Base-by-base conservation (phyloP, 352 stramenopile genomes). In the Lagenidium giganteum region DNA sequence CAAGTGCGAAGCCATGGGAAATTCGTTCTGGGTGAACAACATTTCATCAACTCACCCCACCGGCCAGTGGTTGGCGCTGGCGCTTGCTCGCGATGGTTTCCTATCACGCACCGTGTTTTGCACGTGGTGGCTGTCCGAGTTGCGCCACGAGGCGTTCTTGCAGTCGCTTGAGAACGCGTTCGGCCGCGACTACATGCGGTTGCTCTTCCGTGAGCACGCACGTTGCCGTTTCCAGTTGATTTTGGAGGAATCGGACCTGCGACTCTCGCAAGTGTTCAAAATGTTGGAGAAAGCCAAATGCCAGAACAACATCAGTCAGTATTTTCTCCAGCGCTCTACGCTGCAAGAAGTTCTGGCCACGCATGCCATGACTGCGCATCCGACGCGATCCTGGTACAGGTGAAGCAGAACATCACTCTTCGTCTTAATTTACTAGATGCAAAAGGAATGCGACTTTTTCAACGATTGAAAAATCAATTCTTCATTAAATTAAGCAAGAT, bases 201-300 rank as follows among this genome's bases (percentile, higher is more conserved):
- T 61, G 51, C 27, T 61, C 29, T 39, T 44, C 5, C 45, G 51
- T 13, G 31, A 61, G 17, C 43, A 37, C 8, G 5, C 26, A 9
- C 13, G 45, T 6, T 55, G 51, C 17, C 51, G 46, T 16, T 61
- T 55, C 25, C 51, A 61, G 24, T 28, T 61, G 29, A 31, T 40
- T 12, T 31, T 61, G 11, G 45, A 54, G n/a, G 51, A 55, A 37
- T 18, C 27, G 16, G 45, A 61, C 22, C 30, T 61, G 6, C 39
- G 46, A 40, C 44, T 61, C 16, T 61, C 51, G 38, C 51, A 61
- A 28, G 51, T 61, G n/a, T 61, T 61, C 46, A 61, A 61, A 31
- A 34, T 54, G 33, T 41, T 61, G 16, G 51, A 61, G 40, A 37
- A 14, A 8, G 45, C 39, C 14, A 47, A 34, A n/a, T n/a, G n/a